Base-by-base conservation (phyloP, 1,284 basidiomycete genomes). In the Melanopsichium pennsylvanicum region DNA sequence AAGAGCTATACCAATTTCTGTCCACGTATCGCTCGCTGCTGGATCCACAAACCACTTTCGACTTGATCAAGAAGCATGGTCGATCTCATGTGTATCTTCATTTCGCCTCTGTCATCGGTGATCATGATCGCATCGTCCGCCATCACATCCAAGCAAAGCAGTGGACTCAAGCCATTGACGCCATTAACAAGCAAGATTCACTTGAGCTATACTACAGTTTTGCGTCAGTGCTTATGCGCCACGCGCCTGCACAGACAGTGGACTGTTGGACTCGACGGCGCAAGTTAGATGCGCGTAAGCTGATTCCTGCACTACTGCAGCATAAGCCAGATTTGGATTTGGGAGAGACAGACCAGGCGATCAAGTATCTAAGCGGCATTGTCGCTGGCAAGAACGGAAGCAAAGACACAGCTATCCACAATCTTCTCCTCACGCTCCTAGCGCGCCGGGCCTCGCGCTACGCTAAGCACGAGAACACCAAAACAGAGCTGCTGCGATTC, bases 171-270 rank as follows among this genome's bases (percentile, higher is more conserved):
- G 95, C 93, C 0, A 89, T 98, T 50, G 90, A 93, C 43, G 86
- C 90, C 8, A 86, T 98, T 61, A 92, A 87, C 72, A 86, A 59
- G 31, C 81, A 93, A 88, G 84, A 87, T 27, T 85, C 89, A 16
- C 55, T 92, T n/a, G 91, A 93, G 46, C 84, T 96, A 10, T 97
- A 97, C 82, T 98, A 98, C 82, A 89, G 89, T 36, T 96, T 93
- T 81, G 91, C 92, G 0, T 86, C 92, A 5, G 88, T 92, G 1
- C 87, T 99, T 18, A 89, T 97, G 84, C 87, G 89, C 7, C 87
- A 94, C 75, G 87, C 87, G 4, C 90, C 96, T 0, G 90, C 90
- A 72, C 90, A 91, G 69, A 92, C 92, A 0, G 90, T 97, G 33
- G 92, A 97, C 70, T 88, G 90, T 1, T 98, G 94, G 93, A 85